Conservation (phyloP, 148 eudicot genomes). For the Heliamphora exappendiculata region DNA sequence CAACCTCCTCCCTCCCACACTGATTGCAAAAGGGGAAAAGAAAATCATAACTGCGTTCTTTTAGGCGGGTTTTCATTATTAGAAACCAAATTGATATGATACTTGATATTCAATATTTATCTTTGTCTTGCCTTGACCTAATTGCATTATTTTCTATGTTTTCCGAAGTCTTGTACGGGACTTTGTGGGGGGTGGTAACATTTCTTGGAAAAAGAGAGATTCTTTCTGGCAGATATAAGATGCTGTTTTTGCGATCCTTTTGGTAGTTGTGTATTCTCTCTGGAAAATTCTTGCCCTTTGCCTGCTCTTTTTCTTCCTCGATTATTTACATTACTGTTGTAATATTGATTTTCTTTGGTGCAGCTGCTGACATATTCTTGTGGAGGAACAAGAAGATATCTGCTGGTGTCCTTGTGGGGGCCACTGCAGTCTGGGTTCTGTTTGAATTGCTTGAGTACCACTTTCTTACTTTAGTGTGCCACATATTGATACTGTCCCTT, state of each 20-base stretch:
- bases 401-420: slow-evolving; percentile 61
- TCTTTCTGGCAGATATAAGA: neutral
- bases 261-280: neutral
- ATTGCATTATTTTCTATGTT: neutral
- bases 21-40: no score
- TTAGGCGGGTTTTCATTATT: neutral
- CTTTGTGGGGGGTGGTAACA: neutral
- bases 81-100: neutral
- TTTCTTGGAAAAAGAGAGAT: neutral
- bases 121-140: neutral
- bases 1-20: no score
- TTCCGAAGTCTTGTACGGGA: neutral
- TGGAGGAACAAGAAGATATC: slow-evolving; percentile 98
- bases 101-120: neutral
- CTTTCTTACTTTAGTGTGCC: slow-evolving; percentile 68
- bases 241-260: neutral
- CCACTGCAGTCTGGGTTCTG: slow-evolving; percentile 75
- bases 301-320: neutral
- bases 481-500: slow-evolving; percentile 52
- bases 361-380: slow-evolving; percentile 87
- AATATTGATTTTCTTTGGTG: slow-evolving; percentile 13
- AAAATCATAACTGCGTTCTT: neutral
- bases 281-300: no score
- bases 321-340: neutral
- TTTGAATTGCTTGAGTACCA: slow-evolving; percentile 78